These are phyloP conservation scores for Cyclostephanos invisitatus DNA, from an alignment of 108 stramenopile species.

Conservation along the genomic window DNA sequence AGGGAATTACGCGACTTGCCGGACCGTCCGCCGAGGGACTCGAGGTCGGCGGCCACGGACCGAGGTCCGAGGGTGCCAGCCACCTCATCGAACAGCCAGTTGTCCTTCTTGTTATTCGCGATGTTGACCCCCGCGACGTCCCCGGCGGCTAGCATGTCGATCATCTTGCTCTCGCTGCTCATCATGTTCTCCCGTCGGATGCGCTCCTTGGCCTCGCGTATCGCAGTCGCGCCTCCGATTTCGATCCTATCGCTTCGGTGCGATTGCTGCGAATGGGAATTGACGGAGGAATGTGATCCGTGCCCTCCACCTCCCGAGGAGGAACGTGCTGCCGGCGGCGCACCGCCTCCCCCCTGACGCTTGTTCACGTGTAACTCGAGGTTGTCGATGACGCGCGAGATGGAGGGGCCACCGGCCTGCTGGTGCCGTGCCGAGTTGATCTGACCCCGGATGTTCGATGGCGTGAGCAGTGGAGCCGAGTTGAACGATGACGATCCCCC, in stretches of 20 bases:
- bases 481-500: constrained; percentile 61
- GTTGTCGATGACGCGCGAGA: constrained; percentile 82
- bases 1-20: constrained; percentile 65
- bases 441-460: constrained; percentile 62
- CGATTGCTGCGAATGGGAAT: constrained; percentile 3
- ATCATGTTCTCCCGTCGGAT: constrained; percentile 42
- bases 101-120: constrained; percentile 52
- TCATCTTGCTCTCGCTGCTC: constrained; percentile 42
- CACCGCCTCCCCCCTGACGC: constrained; percentile 21
- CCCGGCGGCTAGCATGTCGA: constrained; percentile 44
- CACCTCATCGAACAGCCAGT: constrained; percentile 85
- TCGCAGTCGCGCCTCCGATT: constrained; percentile 10
- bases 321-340: not conserved
- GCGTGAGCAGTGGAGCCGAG: constrained; percentile 73
- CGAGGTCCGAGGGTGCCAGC: constrained; percentile 81
- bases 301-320: not conserved
- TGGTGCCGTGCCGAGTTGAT: constrained; percentile 32
- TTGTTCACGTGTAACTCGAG: constrained; percentile 60
- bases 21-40: constrained; percentile 80
- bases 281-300: constrained; percentile 1
- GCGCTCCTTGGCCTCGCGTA: constrained; percentile 46
- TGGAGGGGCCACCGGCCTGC: constrained; percentile 45
- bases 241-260: not conserved
- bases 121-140: constrained; percentile 20
- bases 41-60: constrained; percentile 80